A percentile compares a stretch with the other conserved stretches of the same genome.
These are phyloP conservation scores for Pezicula carpinea DNA, from an alignment of 2,329 filamentous ascomycete species.

Conservation along the genomic window DNA sequence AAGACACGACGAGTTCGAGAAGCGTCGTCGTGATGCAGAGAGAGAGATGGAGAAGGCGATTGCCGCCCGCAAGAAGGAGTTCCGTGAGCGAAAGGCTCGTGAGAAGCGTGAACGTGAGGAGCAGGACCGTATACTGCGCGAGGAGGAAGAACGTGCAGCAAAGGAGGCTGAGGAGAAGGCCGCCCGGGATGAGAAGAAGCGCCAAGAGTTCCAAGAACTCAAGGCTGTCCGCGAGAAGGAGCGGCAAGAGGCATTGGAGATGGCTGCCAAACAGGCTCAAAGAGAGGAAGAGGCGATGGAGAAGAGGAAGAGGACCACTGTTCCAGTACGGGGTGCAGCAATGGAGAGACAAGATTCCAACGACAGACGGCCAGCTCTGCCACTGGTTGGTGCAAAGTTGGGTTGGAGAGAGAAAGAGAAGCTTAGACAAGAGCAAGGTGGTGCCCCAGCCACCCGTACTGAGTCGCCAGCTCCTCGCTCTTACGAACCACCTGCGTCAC, in stretches of 20 bases:
- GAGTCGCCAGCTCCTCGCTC: constrained; percentile 9
- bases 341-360: constrained; percentile 45
- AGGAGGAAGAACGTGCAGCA: constrained; percentile 79
- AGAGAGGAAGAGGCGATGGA: constrained; percentile 86
- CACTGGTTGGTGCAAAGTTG: constrained; percentile 56
- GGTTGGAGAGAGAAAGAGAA: constrained; percentile 73
- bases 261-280: constrained; percentile 66
- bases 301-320: constrained; percentile 50
- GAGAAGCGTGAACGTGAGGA: constrained; percentile 85
- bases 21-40: constrained; percentile 85
- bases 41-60: constrained; percentile 92
- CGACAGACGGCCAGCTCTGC: constrained; percentile 55
- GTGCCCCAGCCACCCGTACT: constrained; percentile 20
- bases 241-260: constrained; percentile 63
- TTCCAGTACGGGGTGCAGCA: constrained; percentile 36
- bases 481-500: constrained; percentile 13
- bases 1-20: constrained; percentile 93
- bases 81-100: constrained; percentile 73
- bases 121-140: constrained; percentile 68
- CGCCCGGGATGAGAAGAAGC: constrained; percentile 73
- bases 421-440: constrained; percentile 31
- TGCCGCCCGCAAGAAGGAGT: constrained; percentile 79
- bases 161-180: constrained; percentile 84
- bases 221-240: constrained; percentile 63
- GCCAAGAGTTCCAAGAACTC: constrained; percentile 61